Evolutionary conservation across 1,284 basidiomycete genomes (phyloP), one percentile per base, ranked within the genome.

Genomic region (Naganishia cerealis): DNA sequence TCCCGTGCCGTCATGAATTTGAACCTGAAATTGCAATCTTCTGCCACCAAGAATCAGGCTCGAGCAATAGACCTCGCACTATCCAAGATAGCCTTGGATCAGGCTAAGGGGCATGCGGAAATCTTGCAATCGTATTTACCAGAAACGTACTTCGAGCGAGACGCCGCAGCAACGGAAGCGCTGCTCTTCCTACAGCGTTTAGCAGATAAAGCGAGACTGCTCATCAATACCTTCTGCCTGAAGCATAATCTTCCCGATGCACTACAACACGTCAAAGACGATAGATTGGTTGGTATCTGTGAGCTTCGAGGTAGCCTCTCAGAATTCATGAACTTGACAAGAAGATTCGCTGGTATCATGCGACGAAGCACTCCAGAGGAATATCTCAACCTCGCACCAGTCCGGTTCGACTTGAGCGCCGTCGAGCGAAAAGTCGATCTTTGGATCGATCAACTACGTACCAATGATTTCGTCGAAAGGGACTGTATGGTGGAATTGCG

Each of bases 371-470:
- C 91, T 72, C 87, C 90, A 3, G 88, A 90, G 59, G 87, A 88
- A 2, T 97, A 93, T 85, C 80, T 94, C 66, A 87, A 86, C 72
- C 87, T 91, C 63, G 95, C 94, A 1, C 86, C 90, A 38, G 85
- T 96, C 36, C 92, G 88, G 72, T 85, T 86, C 9, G 95, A 99
- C 71, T 85, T 97, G 46, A 86, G 87, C 0, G 89, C 89, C 0
- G 87, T 97, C 77, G 95, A 99, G 82, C 90, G 90, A 77, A 86
- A 90, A 50, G 86, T 99, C 65, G 94, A 99, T 75, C 88, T 90
- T 79, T 95, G 95, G 78, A 87, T 98, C 68, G 89, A 90, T 63
- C 84, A 90, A 39, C 82, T 96, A 15, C 85, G 90, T 56, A 84
- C 87, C 53, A 92, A 97, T 72, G 93, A 93, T 78, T 92, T 99